Conservation (phyloP, 768 basidiomycete genomes). For the Pleurotus sapidus region DNA sequence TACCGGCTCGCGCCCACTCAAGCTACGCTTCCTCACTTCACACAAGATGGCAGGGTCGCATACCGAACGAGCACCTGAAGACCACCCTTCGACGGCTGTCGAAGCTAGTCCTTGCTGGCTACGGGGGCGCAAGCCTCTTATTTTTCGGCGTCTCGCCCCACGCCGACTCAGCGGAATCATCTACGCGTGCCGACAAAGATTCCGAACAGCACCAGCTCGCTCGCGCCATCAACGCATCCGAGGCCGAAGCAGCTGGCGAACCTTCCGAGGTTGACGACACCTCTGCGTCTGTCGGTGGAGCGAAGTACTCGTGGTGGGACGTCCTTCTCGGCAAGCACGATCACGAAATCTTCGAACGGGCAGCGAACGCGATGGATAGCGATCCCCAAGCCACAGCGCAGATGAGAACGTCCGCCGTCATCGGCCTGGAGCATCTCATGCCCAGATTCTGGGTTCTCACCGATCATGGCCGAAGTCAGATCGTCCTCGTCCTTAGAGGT, state of each 20-base stretch:
- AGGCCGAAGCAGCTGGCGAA: conserved; percentile 58
- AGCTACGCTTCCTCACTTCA: conserved; percentile 12
- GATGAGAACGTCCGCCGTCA: conserved; percentile 56
- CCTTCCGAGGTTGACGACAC: conserved; percentile 17
- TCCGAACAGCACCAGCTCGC: conserved; percentile 63
- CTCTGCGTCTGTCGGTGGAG: conserved; percentile 13
- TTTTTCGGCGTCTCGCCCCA: conserved; percentile 69
- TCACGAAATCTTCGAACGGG: conserved; percentile 76
- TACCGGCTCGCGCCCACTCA: conserved; percentile 31
- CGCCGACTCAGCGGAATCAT: conserved; percentile 25
- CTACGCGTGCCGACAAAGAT: conserved; percentile 36
- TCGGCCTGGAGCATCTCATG: conserved; percentile 68
- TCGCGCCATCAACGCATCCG: conserved; percentile 66
- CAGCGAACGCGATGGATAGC: conserved; percentile 32
- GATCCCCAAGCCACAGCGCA: conserved; percentile 32
- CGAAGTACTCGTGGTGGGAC: conserved; percentile 81
- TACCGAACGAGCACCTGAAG: conserved; percentile 53
- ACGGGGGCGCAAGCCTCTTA: conserved; percentile 76
- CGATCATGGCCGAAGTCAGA: conserved; percentile 69
- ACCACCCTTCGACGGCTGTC: conserved; percentile 73
- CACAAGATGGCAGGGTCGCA: conserved; percentile 2
- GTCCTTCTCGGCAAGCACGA: conserved; percentile 78
- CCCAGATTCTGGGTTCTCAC: conserved; percentile 86
- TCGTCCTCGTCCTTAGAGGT: conserved; percentile 76
- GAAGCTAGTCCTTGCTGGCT: conserved; percentile 81